Evolutionary conservation across 148 eudicot genomes (phyloP), one percentile per base, ranked within the genome.

Genomic region (Camellia sinensis): DNA sequence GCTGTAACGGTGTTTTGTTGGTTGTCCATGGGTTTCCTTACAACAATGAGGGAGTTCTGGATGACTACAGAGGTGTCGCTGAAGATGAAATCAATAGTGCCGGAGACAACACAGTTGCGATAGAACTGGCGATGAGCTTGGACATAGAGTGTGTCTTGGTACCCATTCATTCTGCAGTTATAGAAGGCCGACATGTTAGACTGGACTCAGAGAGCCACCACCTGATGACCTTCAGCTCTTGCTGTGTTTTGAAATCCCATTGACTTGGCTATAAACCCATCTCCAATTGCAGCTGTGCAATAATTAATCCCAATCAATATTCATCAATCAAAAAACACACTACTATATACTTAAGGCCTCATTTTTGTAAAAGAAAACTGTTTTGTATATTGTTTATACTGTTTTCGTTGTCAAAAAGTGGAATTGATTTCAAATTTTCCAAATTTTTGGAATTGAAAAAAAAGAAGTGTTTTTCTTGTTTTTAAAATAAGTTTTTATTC

Each of bases 1-100:
- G 97, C 93, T 0, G 95, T 90, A 40, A 93, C 82, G 5, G 91
- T 89, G 86, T 87, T 90, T 48, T 87, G 82, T 43, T 93, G 95
- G 7, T 77, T 76, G 3, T 71, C 77, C 83, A 87, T 73, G 0
- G 93, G 94, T 43, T 77, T 85, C 29, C 93, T 82, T 0, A 73
- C 89, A 0, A 90, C 80, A 57, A 93, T 83, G 64, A 83, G 77
- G 7, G 88, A 80, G 83, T 90, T 90, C 78, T 94, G 94, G 44
- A 93, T 84, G 66, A 90, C 11, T 0, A 84, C 75, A 6, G 22
- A 80, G 1, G 83, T 75, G 37, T 86, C 88, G 3, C 92, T 92
- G 7, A 89, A 91, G 52, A 88, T 91, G 86, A 88, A 85, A 54
- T 87, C 90, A 1, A 88, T 67, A 0, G 92, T 87, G 67, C 91